Evolutionary conservation across 1,284 basidiomycete genomes (phyloP), one percentile per base, ranked within the genome.

Genomic region (Puccinia sorghi): DNA sequence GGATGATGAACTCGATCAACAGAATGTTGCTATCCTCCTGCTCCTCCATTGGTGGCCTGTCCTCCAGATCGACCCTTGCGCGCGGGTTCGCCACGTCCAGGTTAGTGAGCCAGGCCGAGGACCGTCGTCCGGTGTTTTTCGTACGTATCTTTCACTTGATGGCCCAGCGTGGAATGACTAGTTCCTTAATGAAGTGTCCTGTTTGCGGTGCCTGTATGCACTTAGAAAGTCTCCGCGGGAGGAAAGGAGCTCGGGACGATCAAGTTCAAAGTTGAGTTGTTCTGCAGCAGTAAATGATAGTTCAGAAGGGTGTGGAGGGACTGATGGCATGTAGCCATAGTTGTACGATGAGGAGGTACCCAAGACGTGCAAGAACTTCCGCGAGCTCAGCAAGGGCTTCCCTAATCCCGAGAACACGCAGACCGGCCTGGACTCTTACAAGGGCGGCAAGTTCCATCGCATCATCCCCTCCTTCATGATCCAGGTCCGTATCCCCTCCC

Each of bases 381-480:
- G 63, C n/a, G 64, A 77, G 48, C 32, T 77, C 12, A 37, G 32
- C 41, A 75, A 37, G 15, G 73, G 61, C 13, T 61, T 46, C 43
- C 15, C 7, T 1, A 54, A 54, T n/a, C 11, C 11, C 17, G 48
- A 37, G 27, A 71, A 56, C n/a, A 56, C 37, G 27, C 12, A 27
- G 20, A 57, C 25, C 11, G 73, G 73, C 8, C 20, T 61, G 12
- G 48, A 66, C 22, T 83, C 83, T 22, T 85, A 84, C 80, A 84
- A 84, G 79, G 80, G 80, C 54, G 80, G 81, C 15, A 80, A 83
- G 41, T 85, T 85, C 70, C 84, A 85, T 70, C 82, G 84, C 52
- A 82, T 85, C 77, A 84, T 85, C 80, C 82, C 81, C 32, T 81
- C 83, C 67, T 85, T 85, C 59, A 84, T 85, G 84, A 81, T 82